phyloP scores from a whole-genome alignment of 768 basidiomycete species.

The Lepiota brunneoincarnata region DNA sequence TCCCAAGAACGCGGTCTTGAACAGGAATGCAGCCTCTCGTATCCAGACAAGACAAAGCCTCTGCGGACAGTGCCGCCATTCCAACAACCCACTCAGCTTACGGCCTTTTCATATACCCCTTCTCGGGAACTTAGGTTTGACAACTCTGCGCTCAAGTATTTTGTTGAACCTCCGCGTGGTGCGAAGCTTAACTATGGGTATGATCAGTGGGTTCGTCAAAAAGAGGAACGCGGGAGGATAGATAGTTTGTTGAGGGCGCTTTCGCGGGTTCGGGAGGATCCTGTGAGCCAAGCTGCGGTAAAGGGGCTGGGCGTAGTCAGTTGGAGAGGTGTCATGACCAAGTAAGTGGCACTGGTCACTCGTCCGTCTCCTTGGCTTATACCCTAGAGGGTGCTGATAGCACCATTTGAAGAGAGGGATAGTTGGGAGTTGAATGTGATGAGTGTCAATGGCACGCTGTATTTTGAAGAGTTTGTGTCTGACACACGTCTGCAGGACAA shows the following conservation, averaged over 20 bases:
- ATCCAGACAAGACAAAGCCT: not conserved
- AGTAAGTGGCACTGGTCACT: slow-evolving; percentile 38
- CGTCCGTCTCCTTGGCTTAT: slow-evolving; percentile 6
- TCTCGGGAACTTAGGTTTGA: slow-evolving; percentile 57
- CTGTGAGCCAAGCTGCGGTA: slow-evolving; percentile 17
- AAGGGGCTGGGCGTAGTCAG: slow-evolving; percentile 56
- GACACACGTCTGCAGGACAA: slow-evolving; percentile 61
- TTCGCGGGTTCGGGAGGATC: slow-evolving; percentile 38
- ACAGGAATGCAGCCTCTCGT: not conserved
- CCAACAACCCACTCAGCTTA: slow-evolving; percentile 66
- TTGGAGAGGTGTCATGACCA: slow-evolving; percentile 87
- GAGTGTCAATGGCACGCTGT: slow-evolving; percentile 65
- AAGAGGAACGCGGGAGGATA: slow-evolving; percentile 64
- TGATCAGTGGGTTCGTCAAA: slow-evolving; percentile 65
- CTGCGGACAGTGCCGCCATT: slow-evolving; percentile 36
- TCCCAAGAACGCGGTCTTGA: not conserved
- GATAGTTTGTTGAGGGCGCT: slow-evolving; percentile 66
- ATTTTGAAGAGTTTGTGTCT: slow-evolving; percentile 69
- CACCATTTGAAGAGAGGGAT: slow-evolving; percentile 81
- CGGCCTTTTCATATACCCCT: slow-evolving; percentile 72
- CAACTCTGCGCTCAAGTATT: slow-evolving; percentile 71
- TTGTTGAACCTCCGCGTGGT: slow-evolving; percentile 58
- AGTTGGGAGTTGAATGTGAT: slow-evolving; percentile 84
- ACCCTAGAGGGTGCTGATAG: slow-evolving; percentile 62
- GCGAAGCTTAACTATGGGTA: slow-evolving; percentile 72